Percentiles rank a stretch among this genome's conserved stretches.
Conservation (phyloP, 805 yeast genomes). For the Lachancea thermotolerans region DNA sequence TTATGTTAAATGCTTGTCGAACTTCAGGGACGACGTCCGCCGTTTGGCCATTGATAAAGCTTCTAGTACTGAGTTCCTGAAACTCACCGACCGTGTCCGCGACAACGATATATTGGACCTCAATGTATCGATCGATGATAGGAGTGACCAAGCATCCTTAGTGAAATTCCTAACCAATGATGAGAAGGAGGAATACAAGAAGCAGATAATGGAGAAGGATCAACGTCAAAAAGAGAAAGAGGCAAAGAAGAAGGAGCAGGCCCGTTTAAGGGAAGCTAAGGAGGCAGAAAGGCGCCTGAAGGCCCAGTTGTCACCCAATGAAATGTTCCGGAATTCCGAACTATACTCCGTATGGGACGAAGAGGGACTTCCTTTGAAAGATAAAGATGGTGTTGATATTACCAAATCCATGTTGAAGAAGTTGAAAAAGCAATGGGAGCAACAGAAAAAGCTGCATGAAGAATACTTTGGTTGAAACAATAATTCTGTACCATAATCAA, state of each 20-base stretch:
- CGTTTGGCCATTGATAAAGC: constrained; percentile 59
- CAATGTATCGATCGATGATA: constrained; percentile 85
- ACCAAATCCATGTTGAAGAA: constrained; percentile 84
- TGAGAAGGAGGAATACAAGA: constrained; percentile 61
- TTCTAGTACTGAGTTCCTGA: constrained; percentile 45
- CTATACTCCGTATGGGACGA: constrained; percentile 74
- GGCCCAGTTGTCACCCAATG: constrained; percentile 62
- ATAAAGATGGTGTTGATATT: constrained; percentile 70
- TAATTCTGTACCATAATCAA: background rate
- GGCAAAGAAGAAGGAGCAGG: constrained; percentile 52
- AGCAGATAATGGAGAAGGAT: constrained; percentile 50
- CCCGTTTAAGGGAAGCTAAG: constrained; percentile 50
- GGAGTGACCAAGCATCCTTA: constrained; percentile 73
- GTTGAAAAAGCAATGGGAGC: constrained; percentile 66
- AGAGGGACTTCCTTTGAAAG: constrained; percentile 73
- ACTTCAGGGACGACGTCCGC: constrained; percentile 79
- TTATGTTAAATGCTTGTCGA: constrained; percentile 66
- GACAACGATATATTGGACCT: constrained; percentile 62
- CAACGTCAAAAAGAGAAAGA: constrained; percentile 47
- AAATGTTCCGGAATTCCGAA: constrained; percentile 64
- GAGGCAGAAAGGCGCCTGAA: constrained; percentile 58
- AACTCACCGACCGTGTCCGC: constrained; percentile 70
- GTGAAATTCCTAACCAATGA: constrained; percentile 68
- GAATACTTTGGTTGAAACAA: constrained; percentile 41
- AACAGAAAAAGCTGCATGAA: constrained; percentile 74